Conservation (phyloP, 2,329 filamentous ascomycete genomes). For the Colletotrichum musae region DNA sequence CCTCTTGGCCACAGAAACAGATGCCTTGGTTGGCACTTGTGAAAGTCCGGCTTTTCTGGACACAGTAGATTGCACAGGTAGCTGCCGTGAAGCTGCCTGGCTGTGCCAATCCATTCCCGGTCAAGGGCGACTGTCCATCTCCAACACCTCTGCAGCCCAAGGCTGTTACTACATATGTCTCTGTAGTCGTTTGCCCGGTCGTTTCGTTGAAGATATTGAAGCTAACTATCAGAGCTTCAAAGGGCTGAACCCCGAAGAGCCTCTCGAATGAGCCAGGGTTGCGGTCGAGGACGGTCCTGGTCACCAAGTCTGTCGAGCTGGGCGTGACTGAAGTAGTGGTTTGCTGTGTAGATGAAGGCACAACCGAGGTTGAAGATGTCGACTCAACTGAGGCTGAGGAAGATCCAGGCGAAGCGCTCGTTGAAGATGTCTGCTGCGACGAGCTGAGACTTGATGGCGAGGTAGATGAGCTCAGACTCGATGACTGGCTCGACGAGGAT, state of each 20-base stretch:
- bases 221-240: slow-evolving; percentile 11
- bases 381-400: background rate
- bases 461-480: background rate
- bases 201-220: background rate
- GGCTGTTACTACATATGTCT: slow-evolving; percentile 1
- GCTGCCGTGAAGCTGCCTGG: background rate
- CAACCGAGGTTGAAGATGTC: background rate
- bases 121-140: slow-evolving; percentile 9
- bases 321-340: slow-evolving; percentile 3
- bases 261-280: background rate
- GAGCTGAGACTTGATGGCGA: background rate
- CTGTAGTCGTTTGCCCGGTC: background rate
- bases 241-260: slow-evolving; percentile 3
- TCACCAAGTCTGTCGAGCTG: background rate
- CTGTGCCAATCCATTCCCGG: background rate
- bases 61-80: slow-evolving; percentile 11
- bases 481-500: background rate
- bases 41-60: background rate
- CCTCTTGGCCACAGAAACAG: slow-evolving; percentile 3
- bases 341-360: background rate
- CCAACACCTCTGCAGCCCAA: slow-evolving; percentile 16
- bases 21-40: slow-evolving; percentile 1
- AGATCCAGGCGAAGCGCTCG: background rate
- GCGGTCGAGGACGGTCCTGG: background rate
- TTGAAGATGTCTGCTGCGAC: slow-evolving; percentile 3